Base-by-base conservation (phyloP, 345 rosid species). In the Bruguiera gymnorhiza region DNA sequence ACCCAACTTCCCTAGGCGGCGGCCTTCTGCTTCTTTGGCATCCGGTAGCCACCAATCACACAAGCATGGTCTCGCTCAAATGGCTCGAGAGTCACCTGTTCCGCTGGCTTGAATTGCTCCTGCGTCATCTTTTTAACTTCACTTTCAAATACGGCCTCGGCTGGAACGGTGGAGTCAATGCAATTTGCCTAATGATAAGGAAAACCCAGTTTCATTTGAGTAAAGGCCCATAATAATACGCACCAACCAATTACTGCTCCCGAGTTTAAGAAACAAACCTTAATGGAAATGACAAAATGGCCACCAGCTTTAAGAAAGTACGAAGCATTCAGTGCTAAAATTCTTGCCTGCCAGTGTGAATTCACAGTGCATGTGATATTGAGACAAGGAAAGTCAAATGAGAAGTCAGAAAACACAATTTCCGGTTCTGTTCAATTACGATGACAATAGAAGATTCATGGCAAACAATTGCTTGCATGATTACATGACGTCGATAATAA, bases 31-130 rank as follows among this genome's bases (percentile, higher is more conserved):
- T 92, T 86, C 88, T 89, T 89, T 0, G 92, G 88, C 88, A 88
- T 29, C 2, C 97, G 83, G 80, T 92, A 92, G 29, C 75, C 87
- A 2, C 96, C 96, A 0, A 88, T 88, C 1, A 89, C 97, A 63
- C 96, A 89, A 0, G 96, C 97, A 61, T 92, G 97, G 72, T 89
- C 97, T 46, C 93, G 84, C 83, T 89, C 97, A 43, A 86, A 92
- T 0, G 93, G 93, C 79, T 88, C 96, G 0, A 88, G 85, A 15
- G 92, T 89, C 8, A 92, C 96, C 70, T 89, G 93, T 62, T 92
- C 96, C 0, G 73, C 76, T 3, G 97, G 97, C 73, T 74, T 92
- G 84, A 92, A 89, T 70, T 89, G 92, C 29, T 89, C 96, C 55
- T 73, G 85, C 66, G 84, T 89, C 73, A 92, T 71, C 82, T 89